A percentile compares a stretch with the other conserved stretches of the same genome.
Evolutionary conservation across 2,329 filamentous ascomycete genomes (phyloP).

Genomic region (Paramyrothecium roridum): DNA sequence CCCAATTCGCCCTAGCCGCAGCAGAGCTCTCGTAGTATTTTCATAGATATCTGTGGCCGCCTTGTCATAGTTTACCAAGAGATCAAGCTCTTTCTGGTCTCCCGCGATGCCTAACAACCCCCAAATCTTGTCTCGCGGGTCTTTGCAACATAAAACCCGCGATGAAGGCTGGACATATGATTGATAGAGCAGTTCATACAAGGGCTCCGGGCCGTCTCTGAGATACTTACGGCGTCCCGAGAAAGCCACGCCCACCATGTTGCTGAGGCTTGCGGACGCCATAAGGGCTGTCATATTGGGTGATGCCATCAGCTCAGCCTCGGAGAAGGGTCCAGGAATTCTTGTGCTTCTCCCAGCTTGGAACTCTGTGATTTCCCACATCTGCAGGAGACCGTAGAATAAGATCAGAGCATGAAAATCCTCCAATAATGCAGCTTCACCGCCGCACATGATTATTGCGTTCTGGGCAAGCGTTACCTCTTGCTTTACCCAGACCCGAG

Average conservation of each 20-base stretch:
- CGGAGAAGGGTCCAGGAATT: constrained; percentile 6
- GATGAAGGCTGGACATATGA: constrained; percentile 1
- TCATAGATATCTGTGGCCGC: background rate
- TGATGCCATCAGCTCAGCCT: constrained; percentile 2
- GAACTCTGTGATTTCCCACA: constrained; percentile 4
- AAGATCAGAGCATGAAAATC: constrained; percentile 2
- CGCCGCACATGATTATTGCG: constrained; percentile 2
- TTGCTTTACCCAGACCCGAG: constrained; percentile 7
- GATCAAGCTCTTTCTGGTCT: constrained; percentile 2
- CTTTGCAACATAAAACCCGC: background rate
- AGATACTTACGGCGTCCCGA: constrained; percentile 2
- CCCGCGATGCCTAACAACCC: constrained; percentile 2
- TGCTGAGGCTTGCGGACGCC: background rate
- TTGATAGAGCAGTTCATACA: constrained; percentile 2
- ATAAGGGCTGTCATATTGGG: background rate
- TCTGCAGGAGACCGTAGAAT: constrained; percentile 3
- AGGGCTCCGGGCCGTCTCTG: background rate
- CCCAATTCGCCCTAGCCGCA: constrained; percentile 1
- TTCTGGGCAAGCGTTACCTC: constrained; percentile 6
- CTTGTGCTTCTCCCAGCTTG: constrained; percentile 1
- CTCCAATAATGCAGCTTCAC: background rate
- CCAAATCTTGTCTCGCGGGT: constrained; percentile 8
- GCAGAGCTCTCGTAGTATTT: constrained; percentile 1
- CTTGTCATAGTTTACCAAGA: constrained; percentile 1
- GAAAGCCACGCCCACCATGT: constrained; percentile 1